A percentile compares a stretch with the other conserved stretches of the same genome.
Evolutionary conservation across 2,329 filamentous ascomycete species (phyloP).

Genomic region (Ploettnerulaceae sp.): DNA sequence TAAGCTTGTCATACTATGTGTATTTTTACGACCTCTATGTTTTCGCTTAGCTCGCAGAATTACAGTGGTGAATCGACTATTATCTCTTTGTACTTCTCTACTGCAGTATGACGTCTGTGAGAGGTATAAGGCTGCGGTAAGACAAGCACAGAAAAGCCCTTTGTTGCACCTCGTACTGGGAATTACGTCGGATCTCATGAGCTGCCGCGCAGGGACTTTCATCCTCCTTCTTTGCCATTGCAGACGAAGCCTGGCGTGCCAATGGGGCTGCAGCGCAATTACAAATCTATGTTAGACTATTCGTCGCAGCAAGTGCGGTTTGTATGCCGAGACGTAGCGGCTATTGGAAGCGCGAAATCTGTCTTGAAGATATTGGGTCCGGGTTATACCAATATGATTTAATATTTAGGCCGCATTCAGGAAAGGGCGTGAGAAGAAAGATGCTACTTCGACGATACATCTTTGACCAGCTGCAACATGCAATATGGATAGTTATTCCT

Average conservation of each 20-base stretch:
- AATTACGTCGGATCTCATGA: background rate
- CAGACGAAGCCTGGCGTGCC: background rate
- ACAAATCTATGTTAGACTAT: background rate
- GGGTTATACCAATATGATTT: background rate
- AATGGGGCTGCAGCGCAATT: too few relatives aligned
- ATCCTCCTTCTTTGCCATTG: too few relatives aligned
- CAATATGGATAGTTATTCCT: too few relatives aligned
- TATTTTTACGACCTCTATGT: background rate
- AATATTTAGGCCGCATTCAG: background rate
- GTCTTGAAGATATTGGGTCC: slow-evolving; percentile 3
- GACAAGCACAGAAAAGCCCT: background rate
- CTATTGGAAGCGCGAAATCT: slow-evolving; percentile 5
- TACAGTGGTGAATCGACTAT: too few relatives aligned
- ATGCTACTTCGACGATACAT: too few relatives aligned
- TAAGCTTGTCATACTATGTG: background rate
- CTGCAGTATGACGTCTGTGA: too few relatives aligned
- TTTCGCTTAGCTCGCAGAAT: too few relatives aligned
- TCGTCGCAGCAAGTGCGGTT: background rate
- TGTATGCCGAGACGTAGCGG: background rate
- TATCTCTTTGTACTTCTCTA: too few relatives aligned
- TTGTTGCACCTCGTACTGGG: slow-evolving; percentile 6
- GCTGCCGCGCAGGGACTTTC: background rate
- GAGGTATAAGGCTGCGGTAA: too few relatives aligned
- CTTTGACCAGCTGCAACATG: too few relatives aligned
- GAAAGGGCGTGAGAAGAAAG: background rate